These are phyloP conservation scores for Aureobasidium sp. DNA, from an alignment of 2,329 filamentous ascomycete genomes.

Conservation along the genomic window DNA sequence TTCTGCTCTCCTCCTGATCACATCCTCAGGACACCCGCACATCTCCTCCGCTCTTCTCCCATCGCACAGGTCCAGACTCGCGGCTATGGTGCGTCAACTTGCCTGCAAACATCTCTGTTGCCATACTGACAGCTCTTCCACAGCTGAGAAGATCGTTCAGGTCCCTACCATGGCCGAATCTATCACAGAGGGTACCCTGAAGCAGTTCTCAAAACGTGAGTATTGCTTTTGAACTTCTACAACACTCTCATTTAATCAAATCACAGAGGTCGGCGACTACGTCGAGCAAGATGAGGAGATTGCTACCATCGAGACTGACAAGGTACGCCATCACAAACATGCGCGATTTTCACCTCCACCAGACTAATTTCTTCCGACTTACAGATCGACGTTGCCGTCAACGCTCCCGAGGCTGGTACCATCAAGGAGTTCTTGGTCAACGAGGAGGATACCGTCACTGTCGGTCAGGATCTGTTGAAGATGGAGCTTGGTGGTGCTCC, in stretches of 20 bases:
- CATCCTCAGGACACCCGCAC: conserved; percentile 13
- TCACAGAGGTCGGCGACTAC: conserved; percentile 71
- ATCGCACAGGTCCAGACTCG: conserved; percentile 19
- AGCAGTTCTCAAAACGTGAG: conserved; percentile 80
- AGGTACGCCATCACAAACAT: conserved; percentile 48
- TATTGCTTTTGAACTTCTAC: not conserved
- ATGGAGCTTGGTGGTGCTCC: conserved; percentile 66
- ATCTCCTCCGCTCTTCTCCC: conserved; percentile 15
- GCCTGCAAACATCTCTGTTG: too few species aligned
- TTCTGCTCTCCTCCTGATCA: not conserved
- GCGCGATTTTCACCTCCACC: conserved; percentile 6
- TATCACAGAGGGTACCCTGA: conserved; percentile 93
- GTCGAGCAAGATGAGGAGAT: conserved; percentile 97
- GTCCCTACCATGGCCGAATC: conserved; percentile 98
- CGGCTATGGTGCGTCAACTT: conserved; percentile 23
- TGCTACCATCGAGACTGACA: conserved; percentile 98
- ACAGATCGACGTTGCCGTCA: conserved; percentile 93
- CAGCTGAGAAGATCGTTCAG: conserved; percentile 77
- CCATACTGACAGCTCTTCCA: conserved; percentile 2
- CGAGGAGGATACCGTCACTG: conserved; percentile 91
- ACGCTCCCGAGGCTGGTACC: conserved; percentile 80
- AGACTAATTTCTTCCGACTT: conserved; percentile 4
- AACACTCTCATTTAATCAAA: not conserved
- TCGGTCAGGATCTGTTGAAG: conserved; percentile 84
- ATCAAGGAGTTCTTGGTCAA: conserved; percentile 87